Base-by-base conservation (phyloP, 495 filamentous ascomycete species). In the Aspergillus diversus region DNA sequence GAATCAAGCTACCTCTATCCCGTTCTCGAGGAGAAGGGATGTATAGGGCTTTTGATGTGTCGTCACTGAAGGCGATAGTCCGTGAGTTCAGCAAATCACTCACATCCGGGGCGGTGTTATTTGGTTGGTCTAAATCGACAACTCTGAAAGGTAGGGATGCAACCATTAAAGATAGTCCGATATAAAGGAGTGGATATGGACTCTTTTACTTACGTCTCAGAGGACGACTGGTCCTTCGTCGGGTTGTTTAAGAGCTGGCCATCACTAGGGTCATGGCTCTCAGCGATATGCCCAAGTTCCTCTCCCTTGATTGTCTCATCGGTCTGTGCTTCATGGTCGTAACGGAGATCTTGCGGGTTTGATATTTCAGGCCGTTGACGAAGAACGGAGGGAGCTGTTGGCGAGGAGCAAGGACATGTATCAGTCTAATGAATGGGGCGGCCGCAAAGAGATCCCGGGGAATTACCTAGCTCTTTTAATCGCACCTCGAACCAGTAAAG, bases 401-500 rank as follows among this genome's bases (percentile, higher is more conserved):
- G 32, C 21, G 21, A 27, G 5, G 17, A 33, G 0, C 31, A 42
- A 16, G 16, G 21, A 60, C 37, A 43, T 4, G 8, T 43, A 11
- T 43, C 11, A 57, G 33, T 21, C 31, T 58, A 5, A 42, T 7
- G n/a, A n/a, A 55, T 43, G 49, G 33, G 33, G 32, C 31, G 13
- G 12, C 15, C 47, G 9, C 34, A 50, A 50, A 16, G 5, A 16
- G 53, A 33, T 17, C 21, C 21, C 21, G 21, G 21, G 21, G 21
- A 2, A 49, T 7, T 59, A 57, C 48, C 49, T 33, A 60, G 54
- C n/a, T 67, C 64, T 31, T 69, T 66, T 27, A 78, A 32, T 11
- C 65, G 65, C 51, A 74, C 75, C 33, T 74, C 67, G 55, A 77
- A 76, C 75, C 75, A 77, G 47, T 68, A 60, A 15, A 78, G 39